phyloP scores from a whole-genome alignment of 2,329 filamentous ascomycete species.

The Claviceps spartinae region DNA sequence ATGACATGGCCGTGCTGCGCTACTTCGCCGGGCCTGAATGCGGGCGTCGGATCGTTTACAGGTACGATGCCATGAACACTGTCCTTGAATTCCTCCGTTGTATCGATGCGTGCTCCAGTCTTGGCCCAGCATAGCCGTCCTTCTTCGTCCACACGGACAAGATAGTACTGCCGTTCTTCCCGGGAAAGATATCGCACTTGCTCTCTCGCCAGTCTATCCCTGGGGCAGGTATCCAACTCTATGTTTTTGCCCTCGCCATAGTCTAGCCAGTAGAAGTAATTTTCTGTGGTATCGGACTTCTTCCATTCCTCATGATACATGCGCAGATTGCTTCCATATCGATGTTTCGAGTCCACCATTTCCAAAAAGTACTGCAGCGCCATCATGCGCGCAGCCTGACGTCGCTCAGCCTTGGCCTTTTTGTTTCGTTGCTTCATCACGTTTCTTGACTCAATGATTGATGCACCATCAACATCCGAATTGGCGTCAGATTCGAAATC shows the following conservation, averaged over 20 bases:
- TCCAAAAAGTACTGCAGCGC: conserved; percentile 73
- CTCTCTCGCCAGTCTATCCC: conserved; percentile 62
- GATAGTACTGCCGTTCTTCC: conserved; percentile 69
- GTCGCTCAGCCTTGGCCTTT: conserved; percentile 41
- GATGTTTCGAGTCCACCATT: conserved; percentile 77
- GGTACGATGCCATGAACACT: conserved; percentile 63
- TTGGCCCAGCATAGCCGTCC: conserved; percentile 80
- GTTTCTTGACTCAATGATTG: conserved; percentile 25
- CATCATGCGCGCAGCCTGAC: conserved; percentile 63
- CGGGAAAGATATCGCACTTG: conserved; percentile 71
- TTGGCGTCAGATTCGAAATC: conserved; percentile 30
- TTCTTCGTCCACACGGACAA: conserved; percentile 60
- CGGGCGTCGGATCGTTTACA: conserved; percentile 43
- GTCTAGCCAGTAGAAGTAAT: conserved; percentile 92
- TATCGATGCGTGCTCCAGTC: conserved; percentile 65
- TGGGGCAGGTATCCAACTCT: conserved; percentile 57
- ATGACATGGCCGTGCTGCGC: conserved; percentile 7
- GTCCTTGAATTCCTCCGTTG: conserved; percentile 61
- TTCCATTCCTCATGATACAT: conserved; percentile 81
- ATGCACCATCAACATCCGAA: conserved; percentile 11
- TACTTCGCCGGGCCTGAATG: conserved; percentile 23
- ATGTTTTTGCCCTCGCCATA: conserved; percentile 59
- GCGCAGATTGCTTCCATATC: conserved; percentile 72
- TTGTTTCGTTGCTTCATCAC: conserved; percentile 25
- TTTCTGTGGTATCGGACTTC: conserved; percentile 59